Conservation (phyloP, 192 early-diverging fungal species). For the Coemansia sp. region DNA sequence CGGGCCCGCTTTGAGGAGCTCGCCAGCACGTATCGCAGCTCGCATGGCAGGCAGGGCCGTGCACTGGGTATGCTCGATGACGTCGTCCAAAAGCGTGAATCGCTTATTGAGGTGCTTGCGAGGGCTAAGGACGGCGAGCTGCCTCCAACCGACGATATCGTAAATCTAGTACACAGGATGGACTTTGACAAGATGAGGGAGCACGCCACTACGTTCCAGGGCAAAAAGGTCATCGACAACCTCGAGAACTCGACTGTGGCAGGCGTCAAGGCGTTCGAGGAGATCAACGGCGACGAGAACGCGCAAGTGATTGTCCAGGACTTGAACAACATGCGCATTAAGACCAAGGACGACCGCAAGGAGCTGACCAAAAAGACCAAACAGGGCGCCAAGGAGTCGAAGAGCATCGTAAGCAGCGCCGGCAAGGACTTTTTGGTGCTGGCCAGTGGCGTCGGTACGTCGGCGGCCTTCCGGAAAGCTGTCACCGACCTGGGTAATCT, state of each 20-base stretch:
- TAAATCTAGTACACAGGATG: conserved; percentile 12
- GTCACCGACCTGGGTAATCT: conserved; percentile 24
- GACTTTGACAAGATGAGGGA: conserved; percentile 40
- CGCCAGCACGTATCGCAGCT: conserved; percentile 36
- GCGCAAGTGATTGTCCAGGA: conserved; percentile 22
- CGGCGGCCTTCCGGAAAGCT: conserved; percentile 36
- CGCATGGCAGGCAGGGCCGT: conserved; percentile 24
- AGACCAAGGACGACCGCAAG: conserved; percentile 44
- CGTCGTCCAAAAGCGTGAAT: conserved; percentile 14
- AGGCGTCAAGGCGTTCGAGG: conserved; percentile 29
- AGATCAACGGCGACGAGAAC: conserved; percentile 45
- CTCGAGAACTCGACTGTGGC: conserved; percentile 26
- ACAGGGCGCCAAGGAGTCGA: conserved; percentile 14
- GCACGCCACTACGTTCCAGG: conserved; percentile 41
- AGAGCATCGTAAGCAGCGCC: conserved; percentile 9
- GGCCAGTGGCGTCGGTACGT: conserved; percentile 36
- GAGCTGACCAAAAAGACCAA: conserved; percentile 32
- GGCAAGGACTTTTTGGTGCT: conserved; percentile 44
- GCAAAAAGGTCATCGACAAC: conserved; percentile 40
- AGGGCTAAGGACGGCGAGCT: conserved; percentile 35
- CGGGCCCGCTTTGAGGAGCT: conserved; percentile 53
- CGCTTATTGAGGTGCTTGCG: conserved; percentile 23
- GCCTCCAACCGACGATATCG: conserved; percentile 30
- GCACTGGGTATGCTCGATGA: conserved; percentile 23
- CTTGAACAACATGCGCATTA: conserved; percentile 33